Evolutionary conservation across 805 yeast species (phyloP).

Genomic region (Ogataea paraovalis): DNA sequence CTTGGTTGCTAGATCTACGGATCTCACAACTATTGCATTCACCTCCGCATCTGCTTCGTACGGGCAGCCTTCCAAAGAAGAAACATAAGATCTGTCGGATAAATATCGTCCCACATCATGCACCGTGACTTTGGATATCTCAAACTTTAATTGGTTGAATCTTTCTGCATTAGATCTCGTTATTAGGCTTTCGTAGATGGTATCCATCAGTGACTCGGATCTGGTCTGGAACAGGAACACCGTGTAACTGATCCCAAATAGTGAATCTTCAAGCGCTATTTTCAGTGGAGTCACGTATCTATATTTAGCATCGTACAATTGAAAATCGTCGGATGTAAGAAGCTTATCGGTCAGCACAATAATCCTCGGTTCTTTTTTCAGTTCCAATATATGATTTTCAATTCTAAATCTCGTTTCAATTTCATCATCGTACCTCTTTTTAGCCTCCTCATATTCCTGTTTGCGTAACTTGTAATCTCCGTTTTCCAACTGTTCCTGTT

Average conservation of each 20-base stretch:
- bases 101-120: not conserved
- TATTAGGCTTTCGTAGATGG: not conserved
- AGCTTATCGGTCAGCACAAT: slow-evolving; percentile 4
- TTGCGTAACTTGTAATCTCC: slow-evolving; percentile 1
- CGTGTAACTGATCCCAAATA: slow-evolving; percentile 10
- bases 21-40: not conserved
- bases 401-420: slow-evolving; percentile 19
- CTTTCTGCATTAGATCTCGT: not conserved
- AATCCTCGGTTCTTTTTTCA: slow-evolving; percentile 17
- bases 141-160: not conserved
- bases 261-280: slow-evolving; percentile 9
- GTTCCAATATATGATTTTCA: slow-evolving; percentile 20
- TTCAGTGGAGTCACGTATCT: slow-evolving; percentile 6
- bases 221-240: slow-evolving; percentile 3
- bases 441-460: slow-evolving; percentile 1
- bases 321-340: not conserved
- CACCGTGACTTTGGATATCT: not conserved
- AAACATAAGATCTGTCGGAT: not conserved
- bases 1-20: not conserved
- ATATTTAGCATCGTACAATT: not conserved
- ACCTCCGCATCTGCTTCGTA: not conserved
- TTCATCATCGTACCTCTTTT: slow-evolving; percentile 10
- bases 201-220: not conserved
- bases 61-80: not conserved
- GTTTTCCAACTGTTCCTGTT: slow-evolving; percentile 8